phyloP scores from a whole-genome alignment of 1,284 basidiomycete genomes.

The Vanrija sp. region DNA sequence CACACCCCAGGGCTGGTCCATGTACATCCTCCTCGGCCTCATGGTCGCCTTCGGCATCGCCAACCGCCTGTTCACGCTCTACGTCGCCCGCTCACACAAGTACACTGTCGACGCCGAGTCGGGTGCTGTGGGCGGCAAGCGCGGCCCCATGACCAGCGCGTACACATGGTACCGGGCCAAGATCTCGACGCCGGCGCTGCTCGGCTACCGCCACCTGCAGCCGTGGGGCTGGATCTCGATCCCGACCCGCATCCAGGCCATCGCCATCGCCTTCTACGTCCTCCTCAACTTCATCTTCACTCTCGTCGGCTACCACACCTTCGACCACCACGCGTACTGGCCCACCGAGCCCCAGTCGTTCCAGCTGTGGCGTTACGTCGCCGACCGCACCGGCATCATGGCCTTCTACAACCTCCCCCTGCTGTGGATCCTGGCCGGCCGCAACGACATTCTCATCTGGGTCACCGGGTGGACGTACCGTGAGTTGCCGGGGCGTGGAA shows the following conservation, averaged over 20 bases:
- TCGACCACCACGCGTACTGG: constrained; percentile 38
- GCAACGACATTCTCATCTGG: constrained; percentile 37
- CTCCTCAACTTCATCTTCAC: constrained; percentile 35
- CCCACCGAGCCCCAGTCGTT: neutral
- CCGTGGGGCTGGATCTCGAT: constrained; percentile 24
- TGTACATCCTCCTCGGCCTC: neutral
- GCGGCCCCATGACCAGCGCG: neutral
- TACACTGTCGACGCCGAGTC: no score
- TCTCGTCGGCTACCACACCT: constrained; percentile 55
- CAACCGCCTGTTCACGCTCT: neutral
- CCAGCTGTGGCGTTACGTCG: constrained; percentile 24
- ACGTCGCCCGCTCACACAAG: neutral
- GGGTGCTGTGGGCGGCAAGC: neutral
- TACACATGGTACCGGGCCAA: neutral
- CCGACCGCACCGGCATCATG: constrained; percentile 32
- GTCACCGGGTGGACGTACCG: constrained; percentile 33
- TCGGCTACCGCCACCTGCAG: constrained; percentile 23
- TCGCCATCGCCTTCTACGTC: constrained; percentile 26
- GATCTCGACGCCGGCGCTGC: constrained; percentile 18
- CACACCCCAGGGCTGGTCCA: neutral
- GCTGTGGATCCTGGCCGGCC: constrained; percentile 27
- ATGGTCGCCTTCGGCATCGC: neutral
- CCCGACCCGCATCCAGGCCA: constrained; percentile 27
- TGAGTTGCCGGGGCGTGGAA: neutral
- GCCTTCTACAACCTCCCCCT: constrained; percentile 31